Percentiles rank a stretch among this genome's conserved stretches.
Conservation (phyloP, 352 stramenopile genomes). For the Blastocystis sp. region DNA sequence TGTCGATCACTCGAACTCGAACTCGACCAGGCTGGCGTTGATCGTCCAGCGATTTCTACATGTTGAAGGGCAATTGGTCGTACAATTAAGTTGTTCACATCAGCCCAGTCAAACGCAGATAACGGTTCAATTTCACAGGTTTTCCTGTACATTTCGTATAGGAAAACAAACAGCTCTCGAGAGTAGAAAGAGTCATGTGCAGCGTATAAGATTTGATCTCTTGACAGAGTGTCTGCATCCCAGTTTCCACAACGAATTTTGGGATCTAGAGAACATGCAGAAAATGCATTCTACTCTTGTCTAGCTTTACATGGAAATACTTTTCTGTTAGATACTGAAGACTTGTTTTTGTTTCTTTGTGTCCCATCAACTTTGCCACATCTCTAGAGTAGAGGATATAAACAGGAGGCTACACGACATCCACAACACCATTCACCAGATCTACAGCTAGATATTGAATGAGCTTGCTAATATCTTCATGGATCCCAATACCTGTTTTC, state of each 20-base stretch:
- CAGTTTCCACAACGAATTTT: conserved; percentile 41
- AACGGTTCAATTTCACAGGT: neutral
- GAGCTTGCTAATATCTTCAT: conserved; percentile 4
- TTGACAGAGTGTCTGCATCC: neutral
- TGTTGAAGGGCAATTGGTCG: neutral
- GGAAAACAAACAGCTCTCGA: conserved; percentile 19
- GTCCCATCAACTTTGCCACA: conserved; percentile 31
- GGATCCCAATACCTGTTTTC: conserved; percentile 40
- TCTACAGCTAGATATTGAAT: conserved; percentile 8
- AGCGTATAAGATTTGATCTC: conserved; percentile 18
- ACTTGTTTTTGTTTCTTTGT: conserved; percentile 40
- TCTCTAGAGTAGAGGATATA: neutral
- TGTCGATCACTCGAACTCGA: neutral
- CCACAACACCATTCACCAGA: conserved; percentile 23
- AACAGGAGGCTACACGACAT: neutral
- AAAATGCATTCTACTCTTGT: neutral
- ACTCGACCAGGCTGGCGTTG: neutral
- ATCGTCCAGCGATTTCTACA: neutral
- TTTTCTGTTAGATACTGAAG: conserved; percentile 42
- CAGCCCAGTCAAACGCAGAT: neutral
- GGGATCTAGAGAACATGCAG: neutral
- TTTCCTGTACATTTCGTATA: neutral
- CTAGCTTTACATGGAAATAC: neutral
- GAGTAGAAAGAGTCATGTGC: conserved; percentile 42
- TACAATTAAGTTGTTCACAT: neutral